Evolutionary conservation across 257 asterid genomes (phyloP).

Genomic region (Phtheirospermum japonicum): DNA sequence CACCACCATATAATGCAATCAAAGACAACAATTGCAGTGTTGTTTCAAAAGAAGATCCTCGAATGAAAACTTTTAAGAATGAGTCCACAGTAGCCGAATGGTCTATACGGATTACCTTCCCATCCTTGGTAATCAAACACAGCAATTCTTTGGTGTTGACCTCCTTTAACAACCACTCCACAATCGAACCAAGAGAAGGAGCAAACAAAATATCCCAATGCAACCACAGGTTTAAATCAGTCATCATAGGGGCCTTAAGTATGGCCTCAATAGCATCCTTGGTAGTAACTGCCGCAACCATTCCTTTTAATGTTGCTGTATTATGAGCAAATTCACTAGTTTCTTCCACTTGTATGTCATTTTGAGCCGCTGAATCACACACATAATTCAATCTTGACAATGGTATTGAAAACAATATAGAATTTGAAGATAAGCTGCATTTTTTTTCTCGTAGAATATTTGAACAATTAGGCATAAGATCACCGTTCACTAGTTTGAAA

Average conservation of each 20-base stretch:
- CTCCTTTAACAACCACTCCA: conserved; percentile 82
- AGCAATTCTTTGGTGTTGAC: conserved; percentile 64
- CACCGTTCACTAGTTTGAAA: conserved; percentile 48
- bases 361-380: conserved; percentile 36
- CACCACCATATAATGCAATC: conserved; percentile 80
- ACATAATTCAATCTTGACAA: conserved; percentile 36
- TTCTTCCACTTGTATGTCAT: conserved; percentile 34
- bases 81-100: conserved; percentile 72
- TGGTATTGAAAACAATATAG: conserved; percentile 73
- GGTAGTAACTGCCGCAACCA: conserved; percentile 45
- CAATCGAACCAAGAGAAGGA: conserved; percentile 86
- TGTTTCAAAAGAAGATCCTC: conserved; percentile 70
- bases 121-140: conserved; percentile 74
- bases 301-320: conserved; percentile 34
- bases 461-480: conserved; percentile 34
- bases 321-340: conserved; percentile 29
- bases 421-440: conserved; percentile 37
- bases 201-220: conserved; percentile 87
- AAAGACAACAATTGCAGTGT: conserved; percentile 75
- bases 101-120: conserved; percentile 79
- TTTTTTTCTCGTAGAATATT: conserved; percentile 37
- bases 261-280: conserved; percentile 66
- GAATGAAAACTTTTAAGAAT: conserved; percentile 54
- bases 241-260: conserved; percentile 82
- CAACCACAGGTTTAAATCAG: conserved; percentile 72